phyloP scores from a whole-genome alignment of 2,329 filamentous ascomycete genomes.

The Canariomyces notabilis region DNA sequence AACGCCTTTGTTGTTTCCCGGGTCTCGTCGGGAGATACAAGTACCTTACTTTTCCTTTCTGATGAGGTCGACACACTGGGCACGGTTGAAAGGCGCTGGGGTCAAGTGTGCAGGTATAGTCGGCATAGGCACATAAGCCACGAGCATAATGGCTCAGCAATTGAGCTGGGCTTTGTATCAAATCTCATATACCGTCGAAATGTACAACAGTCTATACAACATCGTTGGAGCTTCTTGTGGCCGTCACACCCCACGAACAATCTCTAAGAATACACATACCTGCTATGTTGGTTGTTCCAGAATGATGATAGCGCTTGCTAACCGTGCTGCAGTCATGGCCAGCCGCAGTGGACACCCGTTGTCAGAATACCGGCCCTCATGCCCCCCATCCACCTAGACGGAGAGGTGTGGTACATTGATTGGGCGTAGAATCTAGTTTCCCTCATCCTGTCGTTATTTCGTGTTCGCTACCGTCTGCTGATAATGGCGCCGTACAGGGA shows the following conservation, averaged over 20 bases:
- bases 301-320: no score
- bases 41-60: neutral
- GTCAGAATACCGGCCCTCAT: no score
- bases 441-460: no score
- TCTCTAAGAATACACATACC: neutral
- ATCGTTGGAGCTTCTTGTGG: neutral
- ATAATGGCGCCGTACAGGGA: no score
- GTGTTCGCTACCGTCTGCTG: no score
- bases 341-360: no score
- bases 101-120: neutral
- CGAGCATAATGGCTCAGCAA: conserved; percentile 5
- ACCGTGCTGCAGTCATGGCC: no score
- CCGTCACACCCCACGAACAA: neutral
- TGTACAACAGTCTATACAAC: conserved; percentile 3
- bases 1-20: conserved; percentile 7
- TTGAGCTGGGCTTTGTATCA: conserved; percentile 9
- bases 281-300: no score
- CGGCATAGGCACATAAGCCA: neutral
- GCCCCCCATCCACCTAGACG: no score
- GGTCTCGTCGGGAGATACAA: neutral
- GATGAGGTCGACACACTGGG: neutral
- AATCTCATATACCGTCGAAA: conserved; percentile 1
- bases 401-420: no score
- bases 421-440: no score
- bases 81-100: neutral